A percentile compares a stretch with the other conserved stretches of the same genome.
Conservation (phyloP, 208 protist genomes). For the Leishmania turanica region DNA sequence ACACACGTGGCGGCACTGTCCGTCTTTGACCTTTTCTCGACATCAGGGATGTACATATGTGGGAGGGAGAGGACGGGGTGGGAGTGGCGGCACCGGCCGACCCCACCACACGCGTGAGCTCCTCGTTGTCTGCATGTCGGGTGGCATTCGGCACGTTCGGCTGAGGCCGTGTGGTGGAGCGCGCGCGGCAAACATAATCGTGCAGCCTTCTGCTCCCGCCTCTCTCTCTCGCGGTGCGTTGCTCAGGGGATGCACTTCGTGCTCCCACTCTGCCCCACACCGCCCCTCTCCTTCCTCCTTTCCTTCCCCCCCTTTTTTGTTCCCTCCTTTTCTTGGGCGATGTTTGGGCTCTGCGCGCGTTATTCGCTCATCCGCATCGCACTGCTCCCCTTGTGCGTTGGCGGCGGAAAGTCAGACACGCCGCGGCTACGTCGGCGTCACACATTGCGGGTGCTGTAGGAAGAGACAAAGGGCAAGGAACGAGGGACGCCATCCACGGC, state of each 20-base stretch:
- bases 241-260: neutral
- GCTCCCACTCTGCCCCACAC: neutral
- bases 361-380: neutral
- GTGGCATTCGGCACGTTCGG: neutral
- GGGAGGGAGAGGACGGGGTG: neutral
- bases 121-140: neutral
- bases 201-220: too few relatives aligned
- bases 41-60: constrained; percentile 1
- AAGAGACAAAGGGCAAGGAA: neutral
- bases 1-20: neutral
- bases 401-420: neutral
- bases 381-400: neutral
- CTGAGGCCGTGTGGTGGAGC: neutral
- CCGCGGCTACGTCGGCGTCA: neutral
- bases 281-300: neutral
- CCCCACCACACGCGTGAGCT: neutral
- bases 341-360: neutral
- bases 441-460: neutral
- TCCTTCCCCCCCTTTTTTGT: neutral
- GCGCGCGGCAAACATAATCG: neutral
- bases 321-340: neutral
- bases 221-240: neutral
- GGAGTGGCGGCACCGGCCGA: neutral
- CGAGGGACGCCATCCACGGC: neutral
- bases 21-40: neutral